Conservation (phyloP, 2,329 filamentous ascomycete genomes). For the Ophiocordyceps unilateralis region DNA sequence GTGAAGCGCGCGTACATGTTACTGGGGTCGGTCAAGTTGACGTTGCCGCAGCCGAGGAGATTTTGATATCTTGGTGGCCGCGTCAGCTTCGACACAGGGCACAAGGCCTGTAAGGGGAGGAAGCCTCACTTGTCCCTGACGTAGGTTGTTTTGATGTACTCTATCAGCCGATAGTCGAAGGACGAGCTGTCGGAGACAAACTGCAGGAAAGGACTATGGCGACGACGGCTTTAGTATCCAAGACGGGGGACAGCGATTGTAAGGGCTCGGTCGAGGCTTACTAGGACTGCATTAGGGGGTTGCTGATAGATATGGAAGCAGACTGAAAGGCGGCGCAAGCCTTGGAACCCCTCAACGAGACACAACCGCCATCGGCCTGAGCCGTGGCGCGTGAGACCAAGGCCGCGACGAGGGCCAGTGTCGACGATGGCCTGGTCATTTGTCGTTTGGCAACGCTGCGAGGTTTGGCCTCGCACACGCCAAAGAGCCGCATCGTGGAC, state of each 20-base stretch:
- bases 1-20: conserved; percentile 87
- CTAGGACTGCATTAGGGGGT: conserved; percentile 42
- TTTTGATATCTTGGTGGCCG: conserved; percentile 49
- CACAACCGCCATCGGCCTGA: conserved; percentile 25
- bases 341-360: conserved; percentile 54
- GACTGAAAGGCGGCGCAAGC: conserved; percentile 55
- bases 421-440: too few relatives aligned
- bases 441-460: not conserved
- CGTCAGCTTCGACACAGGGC: not conserved
- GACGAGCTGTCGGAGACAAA: conserved; percentile 58
- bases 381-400: conserved; percentile 15
- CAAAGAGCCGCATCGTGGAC: not conserved
- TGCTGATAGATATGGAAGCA: conserved; percentile 53
- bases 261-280: conserved; percentile 22
- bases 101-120: not conserved
- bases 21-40: conserved; percentile 63
- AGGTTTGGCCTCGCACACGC: not conserved
- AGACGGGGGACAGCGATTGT: too few relatives aligned
- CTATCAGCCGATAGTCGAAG: conserved; percentile 60
- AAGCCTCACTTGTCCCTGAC: conserved; percentile 57
- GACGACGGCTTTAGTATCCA: too few relatives aligned
- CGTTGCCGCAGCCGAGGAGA: conserved; percentile 60
- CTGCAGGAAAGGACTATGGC: conserved; percentile 60
- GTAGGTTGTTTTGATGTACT: conserved; percentile 61
- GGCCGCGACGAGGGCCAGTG: conserved; percentile 9